A percentile compares a stretch with the other conserved stretches of the same genome.
phyloP scores from a whole-genome alignment of 768 basidiomycete species.

The Pulveroboletus sp. region DNA sequence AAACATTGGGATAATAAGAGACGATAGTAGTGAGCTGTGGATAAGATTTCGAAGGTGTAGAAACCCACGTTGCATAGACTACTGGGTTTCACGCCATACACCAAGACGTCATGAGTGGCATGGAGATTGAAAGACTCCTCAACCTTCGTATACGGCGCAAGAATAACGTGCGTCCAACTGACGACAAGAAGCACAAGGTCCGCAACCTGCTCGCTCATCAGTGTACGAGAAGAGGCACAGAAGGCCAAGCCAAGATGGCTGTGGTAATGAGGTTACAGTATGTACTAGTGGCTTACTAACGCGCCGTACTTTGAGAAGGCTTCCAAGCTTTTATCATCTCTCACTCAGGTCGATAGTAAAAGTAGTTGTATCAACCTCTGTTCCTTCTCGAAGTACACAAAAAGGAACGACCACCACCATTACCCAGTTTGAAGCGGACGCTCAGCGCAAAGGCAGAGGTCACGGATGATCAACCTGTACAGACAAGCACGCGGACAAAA shows the following conservation, averaged over 20 bases:
- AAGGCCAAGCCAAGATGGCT: neutral
- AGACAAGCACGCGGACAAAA: conserved; percentile 34
- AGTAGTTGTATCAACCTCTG: conserved; percentile 56
- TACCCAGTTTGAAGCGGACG: conserved; percentile 36
- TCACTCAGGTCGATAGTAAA: conserved; percentile 28
- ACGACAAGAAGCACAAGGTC: conserved; percentile 49
- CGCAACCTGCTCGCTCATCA: conserved; percentile 27
- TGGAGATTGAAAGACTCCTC: conserved; percentile 97
- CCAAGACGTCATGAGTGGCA: conserved; percentile 80
- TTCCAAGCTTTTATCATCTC: neutral
- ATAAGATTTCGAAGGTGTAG: neutral
- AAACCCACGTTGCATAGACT: conserved; percentile 47
- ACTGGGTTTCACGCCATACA: conserved; percentile 54
- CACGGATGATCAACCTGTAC: conserved; percentile 34
- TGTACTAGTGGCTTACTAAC: no score
- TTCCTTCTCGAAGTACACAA: conserved; percentile 50
- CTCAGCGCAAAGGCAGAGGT: conserved; percentile 37
- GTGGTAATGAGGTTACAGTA: neutral
- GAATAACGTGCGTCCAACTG: conserved; percentile 63
- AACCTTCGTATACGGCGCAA: conserved; percentile 91
- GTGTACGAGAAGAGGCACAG: neutral
- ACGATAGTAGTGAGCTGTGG: conserved; percentile 4
- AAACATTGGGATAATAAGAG: neutral
- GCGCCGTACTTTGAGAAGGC: no score
- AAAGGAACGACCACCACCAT: conserved; percentile 50